Evolutionary conservation across 441 rosid species (phyloP).

Genomic region (Corymbia citriodora): DNA sequence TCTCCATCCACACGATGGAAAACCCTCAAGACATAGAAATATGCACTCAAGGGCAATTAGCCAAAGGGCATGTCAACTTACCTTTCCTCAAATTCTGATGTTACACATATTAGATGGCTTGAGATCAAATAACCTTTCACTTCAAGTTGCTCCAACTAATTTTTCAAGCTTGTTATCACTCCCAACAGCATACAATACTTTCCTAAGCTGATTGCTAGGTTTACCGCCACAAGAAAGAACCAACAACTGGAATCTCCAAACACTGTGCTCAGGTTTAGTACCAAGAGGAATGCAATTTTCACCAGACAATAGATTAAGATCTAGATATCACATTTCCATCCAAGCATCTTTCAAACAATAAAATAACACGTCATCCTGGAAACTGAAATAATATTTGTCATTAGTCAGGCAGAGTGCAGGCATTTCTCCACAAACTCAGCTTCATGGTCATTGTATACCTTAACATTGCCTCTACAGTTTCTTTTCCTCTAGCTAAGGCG

Average conservation of each 20-base stretch:
- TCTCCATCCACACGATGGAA: background rate
- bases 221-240: constrained; percentile 1
- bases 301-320: background rate
- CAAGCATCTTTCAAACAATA: background rate
- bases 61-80: background rate
- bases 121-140: constrained; percentile 29
- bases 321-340: background rate
- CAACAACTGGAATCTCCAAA: constrained; percentile 29
- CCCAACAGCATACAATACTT: constrained; percentile 28
- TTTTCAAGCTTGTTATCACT: constrained; percentile 23
- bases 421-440: background rate
- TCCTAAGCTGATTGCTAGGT: constrained; percentile 9
- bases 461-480: background rate
- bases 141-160: constrained; percentile 28
- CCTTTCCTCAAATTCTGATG: constrained; percentile 30
- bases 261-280: background rate
- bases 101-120: background rate
- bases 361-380: background rate
- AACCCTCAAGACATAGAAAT: background rate
- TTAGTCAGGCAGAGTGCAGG: background rate
- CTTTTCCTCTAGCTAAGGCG: background rate
- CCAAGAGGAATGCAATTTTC: background rate
- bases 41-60: background rate
- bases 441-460: background rate
- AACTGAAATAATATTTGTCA: background rate